Percentiles rank a stretch among this genome's conserved stretches.
Conservation (phyloP, 2,329 filamentous ascomycete genomes). For the Penicillium sp. region DNA sequence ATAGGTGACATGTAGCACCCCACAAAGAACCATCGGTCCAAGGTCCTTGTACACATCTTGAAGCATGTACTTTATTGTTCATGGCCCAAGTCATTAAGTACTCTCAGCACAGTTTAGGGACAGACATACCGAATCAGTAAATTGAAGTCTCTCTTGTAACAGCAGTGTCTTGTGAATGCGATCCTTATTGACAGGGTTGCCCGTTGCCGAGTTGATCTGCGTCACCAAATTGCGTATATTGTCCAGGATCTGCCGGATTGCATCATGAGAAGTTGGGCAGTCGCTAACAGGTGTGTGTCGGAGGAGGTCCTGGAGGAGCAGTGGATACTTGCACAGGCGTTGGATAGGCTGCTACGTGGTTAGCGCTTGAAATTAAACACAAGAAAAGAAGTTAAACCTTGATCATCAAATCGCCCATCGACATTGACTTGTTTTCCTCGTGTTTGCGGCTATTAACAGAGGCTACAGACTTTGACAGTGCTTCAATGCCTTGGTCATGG, state of each 20-base stretch:
- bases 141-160: slow-evolving; percentile 76
- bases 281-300: slow-evolving; percentile 82
- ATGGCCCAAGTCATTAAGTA: not conserved
- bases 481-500: slow-evolving; percentile 83
- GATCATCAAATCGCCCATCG: slow-evolving; percentile 81
- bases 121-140: slow-evolving; percentile 65
- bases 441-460: slow-evolving; percentile 66
- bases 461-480: slow-evolving; percentile 71
- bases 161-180: slow-evolving; percentile 80
- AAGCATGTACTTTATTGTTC: slow-evolving; percentile 18
- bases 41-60: slow-evolving; percentile 71
- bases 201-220: slow-evolving; percentile 81
- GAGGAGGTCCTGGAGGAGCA: slow-evolving; percentile 80
- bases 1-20: slow-evolving; percentile 80
- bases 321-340: slow-evolving; percentile 83
- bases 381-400: slow-evolving; percentile 60
- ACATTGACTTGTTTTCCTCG: slow-evolving; percentile 71
- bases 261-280: slow-evolving; percentile 78
- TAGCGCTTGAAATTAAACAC: slow-evolving; percentile 6
- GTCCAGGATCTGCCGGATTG: slow-evolving; percentile 71
- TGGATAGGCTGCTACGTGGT: slow-evolving; percentile 73
- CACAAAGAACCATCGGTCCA: slow-evolving; percentile 78
- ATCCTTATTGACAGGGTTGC: slow-evolving; percentile 68
- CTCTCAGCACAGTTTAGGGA: not conserved
- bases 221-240: slow-evolving; percentile 72